Evolutionary conservation across 352 stramenopile species (phyloP).

Genomic region (Pythium dissotocum): DNA sequence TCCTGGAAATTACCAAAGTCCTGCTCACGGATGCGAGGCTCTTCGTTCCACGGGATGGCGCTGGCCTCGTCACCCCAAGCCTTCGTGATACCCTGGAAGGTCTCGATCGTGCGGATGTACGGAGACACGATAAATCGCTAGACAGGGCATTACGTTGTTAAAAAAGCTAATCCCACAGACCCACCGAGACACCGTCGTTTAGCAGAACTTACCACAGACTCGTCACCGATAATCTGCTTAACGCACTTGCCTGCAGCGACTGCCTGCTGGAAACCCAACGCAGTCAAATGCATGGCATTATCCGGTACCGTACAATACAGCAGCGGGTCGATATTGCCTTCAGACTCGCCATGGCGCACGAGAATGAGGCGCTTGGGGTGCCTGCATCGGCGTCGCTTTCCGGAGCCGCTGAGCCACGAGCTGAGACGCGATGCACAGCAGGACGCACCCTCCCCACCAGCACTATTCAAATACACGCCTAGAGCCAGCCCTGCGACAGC

Average conservation of each 20-base stretch:
- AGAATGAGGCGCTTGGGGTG: constrained; percentile 81
- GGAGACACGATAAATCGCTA: constrained; percentile 86
- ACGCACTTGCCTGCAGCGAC: constrained; percentile 66
- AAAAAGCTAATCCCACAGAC: neutral
- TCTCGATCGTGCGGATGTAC: constrained; percentile 87
- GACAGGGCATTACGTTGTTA: constrained; percentile 9
- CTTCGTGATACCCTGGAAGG: constrained; percentile 80
- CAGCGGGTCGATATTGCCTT: constrained; percentile 84
- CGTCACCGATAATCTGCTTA: constrained; percentile 75
- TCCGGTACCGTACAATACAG: constrained; percentile 77
- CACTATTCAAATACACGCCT: constrained; percentile 31
- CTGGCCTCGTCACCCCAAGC: constrained; percentile 58
- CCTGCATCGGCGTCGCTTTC: constrained; percentile 29
- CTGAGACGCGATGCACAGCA: constrained; percentile 8
- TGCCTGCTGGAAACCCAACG: constrained; percentile 76
- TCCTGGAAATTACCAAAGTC: constrained; percentile 92
- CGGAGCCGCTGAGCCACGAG: constrained; percentile 27
- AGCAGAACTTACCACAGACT: constrained; percentile 53
- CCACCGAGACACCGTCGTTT: neutral
- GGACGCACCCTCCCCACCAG: neutral
- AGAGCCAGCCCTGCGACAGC: constrained; percentile 44
- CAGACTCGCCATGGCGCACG: constrained; percentile 81
- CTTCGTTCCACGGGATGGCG: constrained; percentile 73
- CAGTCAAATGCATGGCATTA: constrained; percentile 84
- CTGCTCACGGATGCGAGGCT: constrained; percentile 87